A percentile compares a stretch with the other conserved stretches of the same genome.
phyloP scores from a whole-genome alignment of 1,284 basidiomycete genomes.

The Leccinum subrobustum region DNA sequence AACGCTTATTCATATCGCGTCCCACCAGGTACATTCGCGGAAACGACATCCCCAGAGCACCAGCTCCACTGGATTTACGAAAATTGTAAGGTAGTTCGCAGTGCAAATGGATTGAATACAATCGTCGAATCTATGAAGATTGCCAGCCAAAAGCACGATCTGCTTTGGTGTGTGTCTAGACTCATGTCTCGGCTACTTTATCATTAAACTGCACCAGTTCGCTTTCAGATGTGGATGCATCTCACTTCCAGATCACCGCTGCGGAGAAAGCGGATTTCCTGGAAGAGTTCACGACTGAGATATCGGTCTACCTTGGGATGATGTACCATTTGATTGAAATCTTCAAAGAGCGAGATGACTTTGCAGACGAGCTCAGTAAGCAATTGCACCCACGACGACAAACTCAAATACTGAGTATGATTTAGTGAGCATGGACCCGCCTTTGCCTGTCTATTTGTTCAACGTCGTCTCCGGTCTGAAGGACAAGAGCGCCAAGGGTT shows the following conservation, averaged over 20 bases:
- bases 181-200: background rate
- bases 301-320: conserved; percentile 90
- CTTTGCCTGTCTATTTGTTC: conserved; percentile 91
- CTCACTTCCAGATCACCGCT: conserved; percentile 64
- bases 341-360: conserved; percentile 88
- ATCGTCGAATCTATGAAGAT: conserved; percentile 90
- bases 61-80: conserved; percentile 96
- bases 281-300: conserved; percentile 87
- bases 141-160: conserved; percentile 85
- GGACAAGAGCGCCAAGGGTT: conserved; percentile 93
- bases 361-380: conserved; percentile 94
- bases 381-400: conserved; percentile 9
- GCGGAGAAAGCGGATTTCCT: conserved; percentile 76
- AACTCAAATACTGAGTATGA: conserved; percentile 15
- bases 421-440: conserved; percentile 91
- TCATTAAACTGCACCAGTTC: conserved; percentile 43
- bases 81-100: conserved; percentile 86
- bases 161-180: conserved; percentile 57
- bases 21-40: conserved; percentile 80
- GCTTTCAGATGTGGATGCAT: conserved; percentile 69
- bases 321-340: conserved; percentile 93
- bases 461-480: conserved; percentile 85
- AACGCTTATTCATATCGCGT: conserved; percentile 20
- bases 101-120: conserved; percentile 80
- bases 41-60: conserved; percentile 88